phyloP scores from a whole-genome alignment of 495 filamentous ascomycete species.

The Penicillium manginii region DNA sequence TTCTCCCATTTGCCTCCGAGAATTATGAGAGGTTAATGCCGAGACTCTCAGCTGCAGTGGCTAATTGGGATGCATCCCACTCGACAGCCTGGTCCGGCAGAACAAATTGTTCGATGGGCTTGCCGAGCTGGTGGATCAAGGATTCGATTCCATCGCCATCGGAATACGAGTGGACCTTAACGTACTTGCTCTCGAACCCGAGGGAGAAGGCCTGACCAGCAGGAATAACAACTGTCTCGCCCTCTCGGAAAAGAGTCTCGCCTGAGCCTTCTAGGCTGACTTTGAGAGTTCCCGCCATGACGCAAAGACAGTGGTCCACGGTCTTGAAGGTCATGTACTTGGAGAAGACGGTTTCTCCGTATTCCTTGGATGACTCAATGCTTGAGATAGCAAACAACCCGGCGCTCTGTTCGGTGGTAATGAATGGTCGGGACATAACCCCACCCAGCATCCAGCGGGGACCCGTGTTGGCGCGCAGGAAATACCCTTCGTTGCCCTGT shows the following conservation, averaged over 20 bases:
- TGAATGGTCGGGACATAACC: constrained; percentile 47
- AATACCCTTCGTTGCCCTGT: constrained; percentile 40
- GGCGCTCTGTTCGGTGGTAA: constrained; percentile 46
- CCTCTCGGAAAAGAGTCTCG: constrained; percentile 35
- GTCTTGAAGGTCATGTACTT: constrained; percentile 39
- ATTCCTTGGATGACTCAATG: constrained; percentile 44
- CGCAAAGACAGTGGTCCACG: constrained; percentile 46
- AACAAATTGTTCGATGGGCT: constrained; percentile 29
- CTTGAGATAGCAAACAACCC: constrained; percentile 51
- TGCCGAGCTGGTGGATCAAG: constrained; percentile 35
- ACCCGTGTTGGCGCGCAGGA: constrained; percentile 45
- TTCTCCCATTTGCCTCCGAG: neutral
- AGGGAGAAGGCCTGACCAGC: constrained; percentile 44
- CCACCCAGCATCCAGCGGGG: constrained; percentile 48
- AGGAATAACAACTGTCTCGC: constrained; percentile 48
- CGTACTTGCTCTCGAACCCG: constrained; percentile 43
- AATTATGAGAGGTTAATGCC: constrained; percentile 22
- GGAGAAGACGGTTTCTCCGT: constrained; percentile 34
- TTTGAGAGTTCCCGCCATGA: constrained; percentile 43
- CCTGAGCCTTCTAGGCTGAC: constrained; percentile 36
- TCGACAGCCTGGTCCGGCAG: constrained; percentile 31
- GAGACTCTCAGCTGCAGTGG: constrained; percentile 21
- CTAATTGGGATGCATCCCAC: constrained; percentile 25
- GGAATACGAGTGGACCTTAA: constrained; percentile 45
- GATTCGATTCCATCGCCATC: constrained; percentile 48